Conservation (phyloP, 129 eudicot genomes). For the Glebionis coronaria region DNA sequence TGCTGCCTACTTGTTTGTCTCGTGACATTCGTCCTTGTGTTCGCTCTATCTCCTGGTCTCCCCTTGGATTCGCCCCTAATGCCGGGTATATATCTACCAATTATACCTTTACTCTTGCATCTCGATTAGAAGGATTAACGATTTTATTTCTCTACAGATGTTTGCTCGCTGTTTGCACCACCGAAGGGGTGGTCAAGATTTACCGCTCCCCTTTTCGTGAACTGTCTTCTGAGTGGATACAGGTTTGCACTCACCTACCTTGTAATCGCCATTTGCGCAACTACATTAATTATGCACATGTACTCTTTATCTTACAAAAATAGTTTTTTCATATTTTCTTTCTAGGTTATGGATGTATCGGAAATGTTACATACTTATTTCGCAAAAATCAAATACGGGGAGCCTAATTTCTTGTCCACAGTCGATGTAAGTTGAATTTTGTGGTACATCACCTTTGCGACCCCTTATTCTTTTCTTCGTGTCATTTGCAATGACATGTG, state of each 20-base stretch:
- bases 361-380: conserved; percentile 54
- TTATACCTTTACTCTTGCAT: background rate
- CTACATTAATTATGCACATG: too few species aligned
- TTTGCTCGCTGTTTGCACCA: conserved; percentile 93
- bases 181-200: conserved; percentile 68
- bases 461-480: background rate
- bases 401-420: conserved; percentile 32
- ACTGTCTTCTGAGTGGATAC: conserved; percentile 76
- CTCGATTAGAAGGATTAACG: background rate
- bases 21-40: conserved; percentile 68
- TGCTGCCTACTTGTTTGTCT: conserved; percentile 56
- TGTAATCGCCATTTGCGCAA: too few species aligned
- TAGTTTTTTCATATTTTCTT: background rate
- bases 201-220: conserved; percentile 76
- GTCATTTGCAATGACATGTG: background rate
- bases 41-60: conserved; percentile 91
- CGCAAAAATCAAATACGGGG: conserved; percentile 39
- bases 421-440: conserved; percentile 40
- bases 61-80: conserved; percentile 67
- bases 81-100: conserved; percentile 46
- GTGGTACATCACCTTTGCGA: background rate
- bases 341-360: conserved; percentile 68
- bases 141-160: conserved; percentile 41
- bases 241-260: conserved; percentile 42
- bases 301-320: background rate